Evolutionary conservation across 108 stramenopile genomes (phyloP).

Genomic region (Cafeteria roenbergensis): DNA sequence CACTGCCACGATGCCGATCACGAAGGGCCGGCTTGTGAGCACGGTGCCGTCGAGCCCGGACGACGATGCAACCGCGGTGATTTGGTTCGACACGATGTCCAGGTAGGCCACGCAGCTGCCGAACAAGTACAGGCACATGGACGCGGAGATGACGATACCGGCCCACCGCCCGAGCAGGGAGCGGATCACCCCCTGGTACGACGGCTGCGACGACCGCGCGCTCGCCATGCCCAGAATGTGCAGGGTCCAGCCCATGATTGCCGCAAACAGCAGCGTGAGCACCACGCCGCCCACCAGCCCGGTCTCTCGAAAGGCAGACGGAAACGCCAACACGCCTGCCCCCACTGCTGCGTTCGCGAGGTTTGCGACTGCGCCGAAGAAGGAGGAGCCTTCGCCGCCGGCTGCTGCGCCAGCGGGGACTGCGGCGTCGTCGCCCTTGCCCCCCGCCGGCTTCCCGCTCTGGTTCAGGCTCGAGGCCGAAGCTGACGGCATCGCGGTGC

Average conservation of each 20-base stretch:
- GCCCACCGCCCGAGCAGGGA: not conserved
- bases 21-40: not conserved
- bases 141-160: not conserved
- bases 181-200: not conserved
- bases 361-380: slow-evolving; percentile 7
- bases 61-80: not conserved
- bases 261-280: not conserved
- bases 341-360: slow-evolving; percentile 5
- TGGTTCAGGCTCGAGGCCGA: too few relatives aligned
- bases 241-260: not conserved
- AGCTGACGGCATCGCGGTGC: too few relatives aligned
- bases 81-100: not conserved
- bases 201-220: not conserved
- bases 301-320: not conserved
- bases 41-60: not conserved
- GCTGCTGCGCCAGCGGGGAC: slow-evolving; percentile 43
- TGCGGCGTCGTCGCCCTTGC: too few relatives aligned
- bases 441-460: too few relatives aligned
- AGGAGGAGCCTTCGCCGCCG: slow-evolving; percentile 53
- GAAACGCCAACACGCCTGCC: slow-evolving; percentile 7
- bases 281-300: not conserved
- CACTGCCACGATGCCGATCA: not conserved
- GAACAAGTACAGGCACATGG: slow-evolving; percentile 5
- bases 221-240: slow-evolving; percentile 1
- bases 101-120: slow-evolving; percentile 4